Base-by-base conservation (phyloP, 495 filamentous ascomycete species). In the Chaetomium fimeti region DNA sequence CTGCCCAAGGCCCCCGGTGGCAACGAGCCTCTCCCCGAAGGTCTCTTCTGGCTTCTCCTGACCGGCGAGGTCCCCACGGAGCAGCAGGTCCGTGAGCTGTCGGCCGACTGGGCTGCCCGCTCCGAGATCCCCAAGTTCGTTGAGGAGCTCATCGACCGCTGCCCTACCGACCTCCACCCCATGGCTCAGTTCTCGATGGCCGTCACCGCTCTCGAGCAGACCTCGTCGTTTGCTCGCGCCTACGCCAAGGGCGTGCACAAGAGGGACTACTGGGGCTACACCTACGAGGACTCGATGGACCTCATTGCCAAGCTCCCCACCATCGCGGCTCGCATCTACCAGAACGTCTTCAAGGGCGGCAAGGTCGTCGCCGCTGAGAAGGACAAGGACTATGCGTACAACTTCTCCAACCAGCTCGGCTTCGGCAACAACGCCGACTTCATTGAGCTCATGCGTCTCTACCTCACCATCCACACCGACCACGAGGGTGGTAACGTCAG, bases 281-380 rank as follows among this genome's bases (percentile, higher is more conserved):
- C 94, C 69, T 98, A 95, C 74, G 94, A 98, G 86, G 94, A 98
- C 82, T 96, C 93, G 62, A 98, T 98, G 94, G 93, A 98, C 82
- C 83, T 98, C 75, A 98, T 98, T 78, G 95, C 94, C 77, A 98
- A 98, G 88, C 91, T 98, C 68, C 94, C 94, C 71, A 97, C 91
- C 75, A 97, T 98, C 72, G 95, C 94, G 62, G 83, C 95, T 61
- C 90, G 91, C 82, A 98, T 98, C 85, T 98, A 98, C 88, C 93
- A 93, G 80, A 98, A 98, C 77, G 88, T 98, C 75, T 98, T 91
- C 91, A 96, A 97, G 84, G 95, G 96, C 76, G 94, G 94, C 82
- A 98, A 98, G 87, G 94, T 98, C 66, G 89, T 91, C 49, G 72
- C 93, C 43, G 86, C 97, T 72, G 87, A 98, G 84, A 91, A 94